Base-by-base conservation (phyloP, 768 basidiomycete genomes). In the Leccinum rimulosum region DNA sequence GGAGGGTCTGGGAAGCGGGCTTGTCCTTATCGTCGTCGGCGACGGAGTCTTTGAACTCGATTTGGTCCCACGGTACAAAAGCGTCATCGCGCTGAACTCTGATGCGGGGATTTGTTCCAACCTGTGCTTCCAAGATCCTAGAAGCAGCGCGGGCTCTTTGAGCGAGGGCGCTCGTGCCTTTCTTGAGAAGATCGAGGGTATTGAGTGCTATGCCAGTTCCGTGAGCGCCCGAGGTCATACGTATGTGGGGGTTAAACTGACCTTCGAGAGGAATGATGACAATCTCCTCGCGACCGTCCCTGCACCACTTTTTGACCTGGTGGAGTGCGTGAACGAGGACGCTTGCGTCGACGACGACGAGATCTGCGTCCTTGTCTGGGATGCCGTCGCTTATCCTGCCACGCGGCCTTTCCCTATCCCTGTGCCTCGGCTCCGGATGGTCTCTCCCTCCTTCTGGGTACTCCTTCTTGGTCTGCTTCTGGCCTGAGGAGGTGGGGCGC, bases 131-230 rank as follows among this genome's bases (percentile, higher is more conserved):
- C 45, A 97, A 82, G 54, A 93, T 86, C 25, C 95, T 87, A 11
- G 94, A 93, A 12, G 94, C 95, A 0, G 88, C 80, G 22, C 95
- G 89, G 2, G 94, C 94, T 28, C 87, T 85, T 68, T 90, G 85
- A 0, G 94, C 92, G 12, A 93, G 80, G 0, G 83, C 75, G 28
- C 81, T 89, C 0, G 87, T 85, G 1, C 94, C 94, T 70, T 96
- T 97, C 82, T 97, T 97, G 68, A 96, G 82, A 2, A 95, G 76
- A 69, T 97, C 95, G 3, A 97, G 81, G 0, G 94, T 95, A 67
- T 94, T 95, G 28, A 97, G 80, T 9, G 89, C 94, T 96, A 70
- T 25, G 53, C 25, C 27, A 43, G 27, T 33, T 33, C 49, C 15
- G 25, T 64, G 61, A 66, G 66, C 36, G 52, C 5, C 40, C 52